These are phyloP conservation scores for Candida ficus DNA, from an alignment of 805 yeast species.

Conservation along the genomic window DNA sequence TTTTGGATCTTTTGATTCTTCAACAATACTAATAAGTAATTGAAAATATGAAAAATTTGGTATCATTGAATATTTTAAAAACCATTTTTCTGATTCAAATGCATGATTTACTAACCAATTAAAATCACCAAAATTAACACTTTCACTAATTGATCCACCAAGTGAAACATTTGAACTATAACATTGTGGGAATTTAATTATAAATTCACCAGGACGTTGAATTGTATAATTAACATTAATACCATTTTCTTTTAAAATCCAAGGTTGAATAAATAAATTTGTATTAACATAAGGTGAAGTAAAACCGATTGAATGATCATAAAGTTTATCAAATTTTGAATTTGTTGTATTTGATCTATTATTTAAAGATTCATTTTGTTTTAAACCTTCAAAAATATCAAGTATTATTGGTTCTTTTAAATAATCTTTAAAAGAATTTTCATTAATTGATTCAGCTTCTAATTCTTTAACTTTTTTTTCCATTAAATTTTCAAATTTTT, in stretches of 20 bases:
- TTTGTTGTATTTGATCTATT: conserved; percentile 15
- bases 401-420: conserved; percentile 12
- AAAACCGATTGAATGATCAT: too few species aligned
- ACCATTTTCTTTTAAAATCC: conserved; percentile 39
- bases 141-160: conserved; percentile 54
- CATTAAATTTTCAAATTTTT: conserved; percentile 55
- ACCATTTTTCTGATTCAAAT: conserved; percentile 46
- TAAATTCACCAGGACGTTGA: conserved; percentile 60
- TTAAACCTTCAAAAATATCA: conserved; percentile 18
- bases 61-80: conserved; percentile 38
- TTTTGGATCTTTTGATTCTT: conserved; percentile 33
- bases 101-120: conserved; percentile 48
- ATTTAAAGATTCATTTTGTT: conserved; percentile 12
- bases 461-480: conserved; percentile 29
- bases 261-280: conserved; percentile 47
- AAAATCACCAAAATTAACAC: conserved; percentile 48
- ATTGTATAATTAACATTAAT: conserved; percentile 41
- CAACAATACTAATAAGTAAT: conserved; percentile 41
- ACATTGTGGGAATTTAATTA: conserved; percentile 52
- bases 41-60: conserved; percentile 51
- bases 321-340: conserved; percentile 16
- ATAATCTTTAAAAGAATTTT: conserved; percentile 1
- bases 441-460: conserved; percentile 1
- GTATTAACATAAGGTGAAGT: conserved; percentile 28
- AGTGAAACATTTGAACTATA: conserved; percentile 47